phyloP scores from a whole-genome alignment of 768 basidiomycete genomes.

The Leccinellum albellum region DNA sequence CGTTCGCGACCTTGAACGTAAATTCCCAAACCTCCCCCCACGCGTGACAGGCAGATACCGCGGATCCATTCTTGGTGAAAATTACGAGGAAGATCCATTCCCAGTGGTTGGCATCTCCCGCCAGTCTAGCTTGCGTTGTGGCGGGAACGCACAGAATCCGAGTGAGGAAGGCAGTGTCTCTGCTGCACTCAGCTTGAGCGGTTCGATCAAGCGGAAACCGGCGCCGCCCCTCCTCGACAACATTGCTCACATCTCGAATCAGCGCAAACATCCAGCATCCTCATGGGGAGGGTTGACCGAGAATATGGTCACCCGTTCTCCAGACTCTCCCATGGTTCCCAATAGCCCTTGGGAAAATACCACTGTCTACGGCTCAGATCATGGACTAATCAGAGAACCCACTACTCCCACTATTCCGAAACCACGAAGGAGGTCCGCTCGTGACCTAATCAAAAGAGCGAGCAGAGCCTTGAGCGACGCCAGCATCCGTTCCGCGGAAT shows the following conservation, averaged over 20 bases:
- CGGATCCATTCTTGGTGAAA: slow-evolving; percentile 22
- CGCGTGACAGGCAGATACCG: slow-evolving; percentile 29
- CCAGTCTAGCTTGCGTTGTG: slow-evolving; percentile 18
- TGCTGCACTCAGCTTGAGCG: slow-evolving; percentile 12
- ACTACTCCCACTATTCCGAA: slow-evolving; percentile 7
- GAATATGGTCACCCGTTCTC: not conserved
- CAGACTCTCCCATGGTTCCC: slow-evolving; percentile 4
- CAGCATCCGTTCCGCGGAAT: slow-evolving; percentile 31
- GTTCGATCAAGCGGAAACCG: slow-evolving; percentile 30
- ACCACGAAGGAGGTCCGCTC: slow-evolving; percentile 13
- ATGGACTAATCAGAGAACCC: not conserved
- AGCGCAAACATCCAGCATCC: slow-evolving; percentile 5
- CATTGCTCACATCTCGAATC: slow-evolving; percentile 7
- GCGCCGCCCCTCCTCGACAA: slow-evolving; percentile 26
- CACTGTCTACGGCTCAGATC: slow-evolving; percentile 1
- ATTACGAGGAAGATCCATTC: slow-evolving; percentile 21
- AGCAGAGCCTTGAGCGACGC: slow-evolving; percentile 24
- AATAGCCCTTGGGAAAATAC: slow-evolving; percentile 6
- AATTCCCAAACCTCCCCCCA: slow-evolving; percentile 52
- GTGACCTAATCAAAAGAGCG: slow-evolving; percentile 17
- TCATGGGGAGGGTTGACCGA: slow-evolving; percentile 26
- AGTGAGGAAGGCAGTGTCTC: slow-evolving; percentile 12
- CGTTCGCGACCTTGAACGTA: slow-evolving; percentile 48
- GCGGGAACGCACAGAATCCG: not conserved
- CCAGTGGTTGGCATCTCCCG: slow-evolving; percentile 24